These are phyloP conservation scores for Chlamydomonas schloesseri DNA, from an alignment of 139 green algal species.

Conservation along the genomic window DNA sequence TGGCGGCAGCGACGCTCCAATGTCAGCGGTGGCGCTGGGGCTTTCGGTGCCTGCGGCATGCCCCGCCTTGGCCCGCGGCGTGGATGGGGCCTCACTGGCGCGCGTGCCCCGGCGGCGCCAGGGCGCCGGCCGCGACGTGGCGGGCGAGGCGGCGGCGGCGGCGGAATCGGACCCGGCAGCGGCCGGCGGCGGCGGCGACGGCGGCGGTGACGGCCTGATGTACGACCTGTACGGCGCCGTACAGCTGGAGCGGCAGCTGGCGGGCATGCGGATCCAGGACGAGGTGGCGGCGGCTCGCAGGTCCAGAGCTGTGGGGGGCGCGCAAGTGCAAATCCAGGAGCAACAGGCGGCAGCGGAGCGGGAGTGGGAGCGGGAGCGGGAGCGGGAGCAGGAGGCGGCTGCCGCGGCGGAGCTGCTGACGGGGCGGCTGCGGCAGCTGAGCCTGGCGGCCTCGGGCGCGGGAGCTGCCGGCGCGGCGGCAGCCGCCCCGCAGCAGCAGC, in stretches of 20 bases:
- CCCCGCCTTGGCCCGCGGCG: too few species aligned
- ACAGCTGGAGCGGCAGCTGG: constrained; percentile 8
- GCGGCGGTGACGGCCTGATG: not conserved
- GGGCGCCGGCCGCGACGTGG: not conserved
- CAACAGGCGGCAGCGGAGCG: not conserved
- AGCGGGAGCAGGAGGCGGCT: too few species aligned
- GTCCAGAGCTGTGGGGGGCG: too few species aligned
- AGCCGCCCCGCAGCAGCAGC: too few species aligned
- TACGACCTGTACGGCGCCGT: constrained; percentile 29
- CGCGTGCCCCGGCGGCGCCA: constrained; percentile 11
- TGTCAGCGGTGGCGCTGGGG: too few species aligned
- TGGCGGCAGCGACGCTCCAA: too few species aligned
- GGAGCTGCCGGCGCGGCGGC: too few species aligned
- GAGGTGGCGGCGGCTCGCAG: too few species aligned
- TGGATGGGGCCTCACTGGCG: not conserved
- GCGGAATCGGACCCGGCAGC: not conserved
- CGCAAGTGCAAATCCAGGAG: too few species aligned
- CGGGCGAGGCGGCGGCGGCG: not conserved
- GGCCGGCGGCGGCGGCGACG: not conserved
- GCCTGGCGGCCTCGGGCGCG: too few species aligned
- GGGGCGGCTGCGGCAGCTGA: too few species aligned
- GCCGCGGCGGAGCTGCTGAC: not conserved
- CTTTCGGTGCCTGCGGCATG: too few species aligned
- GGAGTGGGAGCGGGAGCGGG: not conserved
- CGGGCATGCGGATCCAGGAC: not conserved